These are phyloP conservation scores for Proliferodiscus dingleyae DNA, from an alignment of 2,329 filamentous ascomycete genomes.

Conservation along the genomic window DNA sequence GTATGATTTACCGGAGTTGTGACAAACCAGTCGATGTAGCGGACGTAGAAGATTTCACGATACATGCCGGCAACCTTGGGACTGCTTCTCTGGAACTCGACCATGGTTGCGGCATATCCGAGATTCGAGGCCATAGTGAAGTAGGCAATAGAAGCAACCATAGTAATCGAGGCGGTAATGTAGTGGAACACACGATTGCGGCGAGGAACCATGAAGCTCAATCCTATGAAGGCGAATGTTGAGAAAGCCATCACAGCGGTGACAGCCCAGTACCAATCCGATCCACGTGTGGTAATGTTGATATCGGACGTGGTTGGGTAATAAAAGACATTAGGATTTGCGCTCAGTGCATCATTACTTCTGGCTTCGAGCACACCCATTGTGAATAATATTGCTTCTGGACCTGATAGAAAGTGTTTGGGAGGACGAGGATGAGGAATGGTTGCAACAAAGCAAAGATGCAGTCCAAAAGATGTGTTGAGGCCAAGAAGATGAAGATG, in stretches of 20 bases:
- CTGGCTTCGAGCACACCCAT: slow-evolving; percentile 10
- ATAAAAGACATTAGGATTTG: slow-evolving; percentile 23
- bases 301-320: slow-evolving; percentile 42
- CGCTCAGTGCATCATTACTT: slow-evolving; percentile 17
- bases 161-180: slow-evolving; percentile 53
- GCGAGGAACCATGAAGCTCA: slow-evolving; percentile 49
- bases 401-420: neutral
- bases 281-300: slow-evolving; percentile 53
- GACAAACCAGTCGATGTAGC: slow-evolving; percentile 60
- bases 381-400: slow-evolving; percentile 8
- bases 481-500: neutral
- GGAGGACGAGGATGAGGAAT: neutral
- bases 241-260: slow-evolving; percentile 53
- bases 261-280: slow-evolving; percentile 59
- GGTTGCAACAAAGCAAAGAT: neutral
- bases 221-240: slow-evolving; percentile 48
- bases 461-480: neutral
- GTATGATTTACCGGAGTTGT: slow-evolving; percentile 47
- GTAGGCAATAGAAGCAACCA: slow-evolving; percentile 58
- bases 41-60: slow-evolving; percentile 62
- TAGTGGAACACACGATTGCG: slow-evolving; percentile 58
- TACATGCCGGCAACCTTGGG: slow-evolving; percentile 44
- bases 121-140: slow-evolving; percentile 64
- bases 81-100: slow-evolving; percentile 47
- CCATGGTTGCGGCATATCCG: slow-evolving; percentile 57